Percentiles rank a stretch among this genome's conserved stretches.
phyloP scores from a whole-genome alignment of 148 eudicot genomes.

The Rhododendron henanense region DNA sequence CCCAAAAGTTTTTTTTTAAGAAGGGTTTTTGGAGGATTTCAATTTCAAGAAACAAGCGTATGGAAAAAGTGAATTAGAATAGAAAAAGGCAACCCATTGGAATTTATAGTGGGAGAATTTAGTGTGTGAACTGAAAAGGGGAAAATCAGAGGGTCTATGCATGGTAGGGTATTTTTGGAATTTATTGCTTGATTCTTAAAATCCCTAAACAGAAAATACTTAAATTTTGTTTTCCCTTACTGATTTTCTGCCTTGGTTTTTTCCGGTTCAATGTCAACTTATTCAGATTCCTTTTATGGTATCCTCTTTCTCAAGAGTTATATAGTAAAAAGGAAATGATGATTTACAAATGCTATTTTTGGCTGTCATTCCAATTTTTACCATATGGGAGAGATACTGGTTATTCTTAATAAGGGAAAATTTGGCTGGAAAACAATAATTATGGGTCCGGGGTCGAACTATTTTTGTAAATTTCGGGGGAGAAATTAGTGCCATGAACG shows the following conservation, averaged over 20 bases:
- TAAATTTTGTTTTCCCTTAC: not conserved
- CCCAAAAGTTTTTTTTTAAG: not conserved
- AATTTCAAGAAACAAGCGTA: too few relatives aligned
- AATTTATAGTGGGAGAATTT: not conserved
- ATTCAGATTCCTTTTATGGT: not conserved
- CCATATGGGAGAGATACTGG: not conserved
- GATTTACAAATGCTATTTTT: not conserved
- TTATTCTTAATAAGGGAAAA: not conserved
- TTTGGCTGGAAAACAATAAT: not conserved
- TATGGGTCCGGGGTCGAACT: not conserved
- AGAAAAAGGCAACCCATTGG: not conserved
- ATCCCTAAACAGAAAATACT: not conserved
- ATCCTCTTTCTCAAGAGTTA: not conserved
- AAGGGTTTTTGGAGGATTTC: not conserved
- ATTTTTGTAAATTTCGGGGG: not conserved
- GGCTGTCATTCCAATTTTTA: not conserved
- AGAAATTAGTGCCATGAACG: not conserved
- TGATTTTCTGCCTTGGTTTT: not conserved
- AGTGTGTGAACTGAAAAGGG: not conserved
- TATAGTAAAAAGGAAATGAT: not conserved
- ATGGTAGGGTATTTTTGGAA: not conserved
- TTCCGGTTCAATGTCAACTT: not conserved
- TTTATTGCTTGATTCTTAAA: not conserved
- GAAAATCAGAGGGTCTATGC: conserved; percentile 8
- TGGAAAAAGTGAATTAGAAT: not conserved